phyloP scores from a whole-genome alignment of 2,329 filamentous ascomycete genomes.

The Fusarium temperatum region DNA sequence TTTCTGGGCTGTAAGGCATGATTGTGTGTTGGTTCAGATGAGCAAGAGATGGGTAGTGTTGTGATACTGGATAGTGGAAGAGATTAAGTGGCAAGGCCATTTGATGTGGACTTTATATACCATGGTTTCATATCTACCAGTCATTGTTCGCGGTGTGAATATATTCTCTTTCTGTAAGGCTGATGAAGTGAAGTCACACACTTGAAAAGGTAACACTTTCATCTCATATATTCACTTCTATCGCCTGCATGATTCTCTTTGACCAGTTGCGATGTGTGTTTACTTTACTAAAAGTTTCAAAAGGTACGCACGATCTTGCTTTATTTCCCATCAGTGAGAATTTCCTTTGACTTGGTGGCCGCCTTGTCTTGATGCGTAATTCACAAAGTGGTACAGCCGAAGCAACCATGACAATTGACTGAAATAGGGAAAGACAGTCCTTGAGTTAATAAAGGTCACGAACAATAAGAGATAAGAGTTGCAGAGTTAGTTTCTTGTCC shows the following conservation, averaged over 20 bases:
- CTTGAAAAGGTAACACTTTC: accelerated
- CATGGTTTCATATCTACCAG: accelerated
- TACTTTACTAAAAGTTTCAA: accelerated
- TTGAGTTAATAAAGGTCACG: no score
- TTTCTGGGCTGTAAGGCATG: not conserved
- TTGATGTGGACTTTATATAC: not conserved
- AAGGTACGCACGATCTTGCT: no score
- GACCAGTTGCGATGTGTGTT: not conserved
- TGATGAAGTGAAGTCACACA: not conserved
- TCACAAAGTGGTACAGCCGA: not conserved
- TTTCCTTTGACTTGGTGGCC: accelerated
- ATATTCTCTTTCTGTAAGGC: not conserved
- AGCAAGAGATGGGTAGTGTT: not conserved
- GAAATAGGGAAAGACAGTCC: not conserved
- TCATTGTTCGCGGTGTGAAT: not conserved
- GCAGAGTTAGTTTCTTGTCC: no score
- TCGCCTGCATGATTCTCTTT: not conserved
- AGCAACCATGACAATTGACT: accelerated
- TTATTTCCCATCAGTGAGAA: accelerated
- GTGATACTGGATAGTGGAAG: accelerated
- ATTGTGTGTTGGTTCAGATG: not conserved
- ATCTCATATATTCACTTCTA: accelerated
- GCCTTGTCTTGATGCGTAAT: not conserved
- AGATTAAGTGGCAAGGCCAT: not conserved
- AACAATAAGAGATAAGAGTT: accelerated